phyloP scores from a whole-genome alignment of 495 filamentous ascomycete genomes.

The Lepraria neglecta region DNA sequence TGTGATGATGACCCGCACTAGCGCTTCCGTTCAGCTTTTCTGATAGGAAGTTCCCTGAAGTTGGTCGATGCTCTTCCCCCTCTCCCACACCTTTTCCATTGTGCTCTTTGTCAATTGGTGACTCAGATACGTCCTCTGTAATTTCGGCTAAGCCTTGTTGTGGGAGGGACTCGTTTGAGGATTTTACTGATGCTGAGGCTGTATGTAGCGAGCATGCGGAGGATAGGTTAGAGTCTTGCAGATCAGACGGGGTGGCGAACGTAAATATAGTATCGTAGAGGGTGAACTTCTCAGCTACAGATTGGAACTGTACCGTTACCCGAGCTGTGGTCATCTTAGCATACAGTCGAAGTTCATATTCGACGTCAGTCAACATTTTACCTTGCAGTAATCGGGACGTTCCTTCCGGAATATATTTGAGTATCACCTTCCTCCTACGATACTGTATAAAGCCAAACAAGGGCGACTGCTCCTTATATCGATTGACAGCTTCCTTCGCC shows the following conservation, averaged over 20 bases:
- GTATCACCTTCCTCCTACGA: slow-evolving; percentile 78
- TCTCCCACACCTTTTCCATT: neutral
- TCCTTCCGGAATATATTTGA: slow-evolving; percentile 87
- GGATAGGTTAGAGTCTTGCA: slow-evolving; percentile 81
- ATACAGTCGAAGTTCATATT: slow-evolving; percentile 8
- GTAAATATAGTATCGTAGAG: slow-evolving; percentile 80
- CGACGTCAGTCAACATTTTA: slow-evolving; percentile 36
- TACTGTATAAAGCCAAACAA: slow-evolving; percentile 90
- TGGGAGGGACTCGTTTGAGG: slow-evolving; percentile 74
- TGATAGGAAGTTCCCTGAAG: slow-evolving; percentile 10
- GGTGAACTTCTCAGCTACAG: slow-evolving; percentile 75
- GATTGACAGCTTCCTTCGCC: slow-evolving; percentile 66
- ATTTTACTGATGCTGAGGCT: slow-evolving; percentile 78
- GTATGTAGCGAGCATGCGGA: slow-evolving; percentile 86
- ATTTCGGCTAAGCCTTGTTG: slow-evolving; percentile 79
- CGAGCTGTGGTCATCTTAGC: slow-evolving; percentile 55
- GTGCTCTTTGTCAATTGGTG: slow-evolving; percentile 10
- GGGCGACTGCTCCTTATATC: slow-evolving; percentile 76
- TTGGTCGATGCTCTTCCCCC: neutral
- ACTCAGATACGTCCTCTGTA: slow-evolving; percentile 72
- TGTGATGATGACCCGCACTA: slow-evolving; percentile 14
- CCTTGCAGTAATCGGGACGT: slow-evolving; percentile 88
- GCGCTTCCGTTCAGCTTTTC: slow-evolving; percentile 16
- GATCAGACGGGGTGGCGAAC: slow-evolving; percentile 64
- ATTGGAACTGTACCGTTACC: slow-evolving; percentile 87